Percentiles rank a stretch among this genome's conserved stretches.
Evolutionary conservation across 2,329 filamentous ascomycete genomes (phyloP).

Genomic region (Pseudopyricularia cyperi): DNA sequence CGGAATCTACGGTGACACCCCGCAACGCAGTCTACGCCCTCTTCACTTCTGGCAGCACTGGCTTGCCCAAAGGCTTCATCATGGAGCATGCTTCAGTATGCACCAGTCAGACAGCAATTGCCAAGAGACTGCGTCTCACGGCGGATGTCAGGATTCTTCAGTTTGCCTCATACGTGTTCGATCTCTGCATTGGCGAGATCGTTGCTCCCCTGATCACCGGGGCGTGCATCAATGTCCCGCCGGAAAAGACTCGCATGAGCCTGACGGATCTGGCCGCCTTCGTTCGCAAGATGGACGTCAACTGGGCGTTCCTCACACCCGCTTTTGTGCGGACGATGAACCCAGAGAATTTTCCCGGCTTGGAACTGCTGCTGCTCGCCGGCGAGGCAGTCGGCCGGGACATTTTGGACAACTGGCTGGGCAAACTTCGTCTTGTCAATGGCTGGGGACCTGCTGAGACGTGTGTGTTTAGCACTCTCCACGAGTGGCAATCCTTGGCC

Average conservation of each 20-base stretch:
- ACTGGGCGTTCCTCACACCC: constrained; percentile 8
- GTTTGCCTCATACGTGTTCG: not conserved
- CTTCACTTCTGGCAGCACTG: constrained; percentile 42
- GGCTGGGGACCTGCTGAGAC: constrained; percentile 9
- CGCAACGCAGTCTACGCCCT: constrained; percentile 22
- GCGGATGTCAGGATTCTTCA: not conserved
- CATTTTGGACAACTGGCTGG: not conserved
- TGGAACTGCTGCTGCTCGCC: not conserved
- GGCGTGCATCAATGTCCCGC: constrained; percentile 18
- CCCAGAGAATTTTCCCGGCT: not conserved
- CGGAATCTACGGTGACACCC: not conserved
- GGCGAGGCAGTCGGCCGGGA: not conserved
- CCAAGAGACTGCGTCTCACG: not conserved
- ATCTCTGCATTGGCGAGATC: constrained; percentile 18
- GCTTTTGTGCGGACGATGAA: not conserved
- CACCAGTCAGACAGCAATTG: constrained; percentile 5
- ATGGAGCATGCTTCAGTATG: constrained; percentile 14
- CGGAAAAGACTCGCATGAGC: constrained; percentile 22
- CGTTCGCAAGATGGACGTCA: constrained; percentile 7
- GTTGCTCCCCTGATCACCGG: constrained; percentile 21
- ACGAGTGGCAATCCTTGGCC: constrained; percentile 3
- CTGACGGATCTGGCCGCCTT: constrained; percentile 15
- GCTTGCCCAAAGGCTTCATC: constrained; percentile 36
- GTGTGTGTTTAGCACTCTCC: constrained; percentile 5
- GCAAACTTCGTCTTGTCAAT: constrained; percentile 5